Conservation (phyloP, 2,329 filamentous ascomycete genomes). For the Orbilia oligospora region DNA sequence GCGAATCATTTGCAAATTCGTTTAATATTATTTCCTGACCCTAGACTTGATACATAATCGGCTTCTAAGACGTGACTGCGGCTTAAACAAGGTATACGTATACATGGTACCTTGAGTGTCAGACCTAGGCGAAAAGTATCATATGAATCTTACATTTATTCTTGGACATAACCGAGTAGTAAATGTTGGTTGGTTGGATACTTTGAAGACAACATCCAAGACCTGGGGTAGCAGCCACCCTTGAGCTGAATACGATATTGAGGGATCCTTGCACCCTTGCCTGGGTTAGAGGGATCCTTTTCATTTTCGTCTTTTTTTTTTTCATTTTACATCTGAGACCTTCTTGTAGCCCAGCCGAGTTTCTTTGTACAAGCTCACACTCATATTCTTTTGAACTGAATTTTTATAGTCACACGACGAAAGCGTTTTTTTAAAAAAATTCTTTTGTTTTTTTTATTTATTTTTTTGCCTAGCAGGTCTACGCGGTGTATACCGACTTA, state of each 20-base stretch:
- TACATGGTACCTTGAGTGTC: slow-evolving; percentile 2
- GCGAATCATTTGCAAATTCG: slow-evolving; percentile 35
- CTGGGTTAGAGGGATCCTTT: slow-evolving; percentile 2
- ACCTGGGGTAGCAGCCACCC: slow-evolving; percentile 12
- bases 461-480: background rate
- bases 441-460: too few relatives aligned
- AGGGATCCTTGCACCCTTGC: slow-evolving; percentile 12
- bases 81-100: slow-evolving; percentile 26
- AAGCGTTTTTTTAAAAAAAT: too few relatives aligned
- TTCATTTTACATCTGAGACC: slow-evolving; percentile 16
- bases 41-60: slow-evolving; percentile 1
- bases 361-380: slow-evolving; percentile 8
- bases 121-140: slow-evolving; percentile 7
- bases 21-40: slow-evolving; percentile 15
- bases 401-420: slow-evolving; percentile 16
- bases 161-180: slow-evolving; percentile 11
- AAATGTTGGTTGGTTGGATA: slow-evolving; percentile 24
- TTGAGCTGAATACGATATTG: slow-evolving; percentile 25
- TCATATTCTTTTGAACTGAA: background rate
- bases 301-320: background rate
- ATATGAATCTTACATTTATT: slow-evolving; percentile 29
- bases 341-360: slow-evolving; percentile 10
- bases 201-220: slow-evolving; percentile 21
- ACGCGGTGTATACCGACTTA: background rate
- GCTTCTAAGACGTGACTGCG: slow-evolving; percentile 11